Evolutionary conservation across 176 grass and related monocot genomes (phyloP), one percentile per base, ranked within the genome.

Genomic region (Carex scoparia): DNA sequence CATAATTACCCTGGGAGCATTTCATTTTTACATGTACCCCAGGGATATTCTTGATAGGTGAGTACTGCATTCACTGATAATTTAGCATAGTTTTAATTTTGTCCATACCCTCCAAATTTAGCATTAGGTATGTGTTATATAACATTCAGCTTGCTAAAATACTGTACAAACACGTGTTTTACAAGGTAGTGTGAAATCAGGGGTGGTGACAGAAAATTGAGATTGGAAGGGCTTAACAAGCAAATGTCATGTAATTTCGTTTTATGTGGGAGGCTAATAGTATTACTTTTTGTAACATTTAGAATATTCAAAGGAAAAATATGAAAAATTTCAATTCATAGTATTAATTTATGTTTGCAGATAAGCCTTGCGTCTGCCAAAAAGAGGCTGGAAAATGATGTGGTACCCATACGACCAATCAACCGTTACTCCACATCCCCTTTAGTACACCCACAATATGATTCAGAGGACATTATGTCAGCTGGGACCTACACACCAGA

Each of bases 301-400:
- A 40, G 38, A 40, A 40, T 40, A 40, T 40, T 40, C 38, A 40
- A 40, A 40, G 38, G 38, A 40, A 40, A 40, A 40, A 40, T 40
- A 40, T 40, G 38, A 40, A 40, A 40, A 40, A 40, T 40, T 40
- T 40, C 38, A 40, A 40, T 40, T 40, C 38, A 40, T 40, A 40
- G 38, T 40, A 40, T 40, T 40, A 40, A 40, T 40, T 40, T 40
- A 40, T 40, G 38, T 40, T 40, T 89, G 63, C 92, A 94, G 94
- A 59, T 89, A 67, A 97, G 85, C 69, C 88, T 97, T 83, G 92
- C 90, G 40, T 87, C 88, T 60, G 94, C 92, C 64, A 97, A 94
- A 84, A 97, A 92, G 88, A 92, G 84, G 67, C 86, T 97, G 44
- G 58, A 80, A 83, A 84, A 89, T 86, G 87, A 92, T 5, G 42